Evolutionary conservation across 495 filamentous ascomycete genomes (phyloP).

Genomic region (Aspergillus egyptiacus): DNA sequence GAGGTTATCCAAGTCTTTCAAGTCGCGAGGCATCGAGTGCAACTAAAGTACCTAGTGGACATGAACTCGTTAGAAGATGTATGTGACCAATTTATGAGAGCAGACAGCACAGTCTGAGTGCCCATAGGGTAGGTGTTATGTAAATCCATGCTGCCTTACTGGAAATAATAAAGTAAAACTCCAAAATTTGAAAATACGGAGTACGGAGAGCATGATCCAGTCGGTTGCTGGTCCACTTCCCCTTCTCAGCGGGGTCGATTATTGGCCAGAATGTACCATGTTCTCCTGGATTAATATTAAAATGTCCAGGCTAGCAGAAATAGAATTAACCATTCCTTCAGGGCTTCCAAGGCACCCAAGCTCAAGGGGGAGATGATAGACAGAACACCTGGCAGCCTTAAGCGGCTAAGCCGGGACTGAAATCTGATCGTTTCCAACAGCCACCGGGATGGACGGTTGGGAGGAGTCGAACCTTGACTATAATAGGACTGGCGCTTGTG

Average conservation of each 20-base stretch:
- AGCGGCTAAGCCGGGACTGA: conserved; percentile 8
- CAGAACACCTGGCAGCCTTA: conserved; percentile 12
- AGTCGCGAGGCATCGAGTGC: no score
- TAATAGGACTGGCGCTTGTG: conserved; percentile 11
- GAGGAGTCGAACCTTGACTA: neutral
- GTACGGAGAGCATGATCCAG: neutral
- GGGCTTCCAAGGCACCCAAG: no score
- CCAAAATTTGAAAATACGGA: neutral
- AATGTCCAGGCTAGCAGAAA: neutral
- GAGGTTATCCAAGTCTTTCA: conserved; percentile 3
- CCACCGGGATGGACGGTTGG: conserved; percentile 8
- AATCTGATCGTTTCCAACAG: conserved; percentile 3
- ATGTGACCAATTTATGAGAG: no score
- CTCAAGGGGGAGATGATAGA: conserved; percentile 1
- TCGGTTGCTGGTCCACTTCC: conserved; percentile 6
- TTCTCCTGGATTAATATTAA: conserved; percentile 7
- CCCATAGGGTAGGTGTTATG: no score
- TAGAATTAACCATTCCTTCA: conserved; percentile 2
- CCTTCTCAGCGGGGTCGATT: conserved; percentile 2
- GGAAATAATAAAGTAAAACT: neutral
- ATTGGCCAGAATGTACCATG: conserved; percentile 8
- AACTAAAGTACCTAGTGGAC: no score
- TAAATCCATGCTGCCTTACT: no score
- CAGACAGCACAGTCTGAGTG: no score
- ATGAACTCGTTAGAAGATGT: no score